Evolutionary conservation across 345 rosid genomes (phyloP), one percentile per base, ranked within the genome.

Genomic region (Laguncularia racemosa): DNA sequence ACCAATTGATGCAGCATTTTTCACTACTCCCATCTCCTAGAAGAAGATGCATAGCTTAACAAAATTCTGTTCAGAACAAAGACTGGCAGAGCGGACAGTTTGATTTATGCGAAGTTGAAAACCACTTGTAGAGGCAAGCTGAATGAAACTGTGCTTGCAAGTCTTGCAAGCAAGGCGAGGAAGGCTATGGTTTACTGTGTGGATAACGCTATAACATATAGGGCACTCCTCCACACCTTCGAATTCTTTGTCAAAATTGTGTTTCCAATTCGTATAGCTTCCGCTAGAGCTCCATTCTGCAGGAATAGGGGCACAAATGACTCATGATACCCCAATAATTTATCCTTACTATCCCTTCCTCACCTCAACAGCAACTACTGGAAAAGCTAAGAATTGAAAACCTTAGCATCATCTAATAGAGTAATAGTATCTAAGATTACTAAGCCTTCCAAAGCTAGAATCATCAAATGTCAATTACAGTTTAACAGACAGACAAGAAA

Each of bases 211-310:
- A 79, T 92, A 92, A 69, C 99, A 92, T 55, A 92, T 92, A 11
- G 97, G 99, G 62, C 99, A 92, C 78, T 92, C 99, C 67, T 92
- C 99, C 46, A 92, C 81, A 58, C 99, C 99, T 80, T 89, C 86
- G 64, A 92, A 92, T 71, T 86, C 97, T 78, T 89, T 89, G 79
- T 92, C 99, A 2, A 88, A 81, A 71, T 92, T 92, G 59, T 70
- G 78, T 73, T 92, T 92, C 99, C 99, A 92, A 78, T 84, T 48
- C 81, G 60, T 56, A 92, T 89, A 20, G 99, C 97, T 73, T 89
- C 99, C 43, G 99, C 89, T 53, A 92, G 68, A 46, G 99, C 97
- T 58, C 97, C 99, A 63, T 92, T 92, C 99, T 92, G 88, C 58
- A 71, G 56, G 44, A 9, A 33, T 33, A 33, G 9, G n/a, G 40